phyloP scores from a whole-genome alignment of 257 asterid genomes.

The Solanum chaucha region DNA sequence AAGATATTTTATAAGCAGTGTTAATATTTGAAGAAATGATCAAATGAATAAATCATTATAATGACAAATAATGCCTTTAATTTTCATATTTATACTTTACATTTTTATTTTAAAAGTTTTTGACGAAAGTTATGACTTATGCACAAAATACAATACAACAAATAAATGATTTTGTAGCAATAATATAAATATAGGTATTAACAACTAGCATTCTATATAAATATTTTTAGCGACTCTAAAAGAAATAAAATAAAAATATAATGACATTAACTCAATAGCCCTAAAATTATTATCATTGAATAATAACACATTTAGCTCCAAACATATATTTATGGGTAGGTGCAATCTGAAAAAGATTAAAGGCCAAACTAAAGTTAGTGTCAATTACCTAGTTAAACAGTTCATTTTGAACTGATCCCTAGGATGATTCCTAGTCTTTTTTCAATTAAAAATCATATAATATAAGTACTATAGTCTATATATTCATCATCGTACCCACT shows the following conservation, averaged over 20 bases:
- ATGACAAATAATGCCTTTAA: not conserved
- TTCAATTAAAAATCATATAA: not conserved
- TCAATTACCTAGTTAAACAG: not conserved
- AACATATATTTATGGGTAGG: not conserved
- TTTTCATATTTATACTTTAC: no score
- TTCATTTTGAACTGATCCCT: not conserved
- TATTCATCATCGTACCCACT: conserved; percentile 1
- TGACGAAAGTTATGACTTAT: no score
- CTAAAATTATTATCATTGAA: no score
- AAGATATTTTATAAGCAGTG: not conserved
- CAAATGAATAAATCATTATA: not conserved
- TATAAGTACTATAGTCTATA: not conserved
- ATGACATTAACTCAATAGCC: no score
- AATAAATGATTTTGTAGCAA: not conserved
- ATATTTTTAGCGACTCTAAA: no score
- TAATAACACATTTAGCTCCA: not conserved
- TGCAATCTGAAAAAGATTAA: not conserved
- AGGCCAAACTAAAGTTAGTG: not conserved
- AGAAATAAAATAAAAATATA: no score
- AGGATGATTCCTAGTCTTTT: not conserved
- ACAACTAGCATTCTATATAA: no score
- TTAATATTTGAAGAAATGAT: not conserved
- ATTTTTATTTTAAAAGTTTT: no score
- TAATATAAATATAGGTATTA: no score
- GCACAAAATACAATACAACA: no score